Evolutionary conservation across 371 early-diverging fungal species (phyloP), one percentile per base, ranked within the genome.

Genomic region (Chytridiales sp.): DNA sequence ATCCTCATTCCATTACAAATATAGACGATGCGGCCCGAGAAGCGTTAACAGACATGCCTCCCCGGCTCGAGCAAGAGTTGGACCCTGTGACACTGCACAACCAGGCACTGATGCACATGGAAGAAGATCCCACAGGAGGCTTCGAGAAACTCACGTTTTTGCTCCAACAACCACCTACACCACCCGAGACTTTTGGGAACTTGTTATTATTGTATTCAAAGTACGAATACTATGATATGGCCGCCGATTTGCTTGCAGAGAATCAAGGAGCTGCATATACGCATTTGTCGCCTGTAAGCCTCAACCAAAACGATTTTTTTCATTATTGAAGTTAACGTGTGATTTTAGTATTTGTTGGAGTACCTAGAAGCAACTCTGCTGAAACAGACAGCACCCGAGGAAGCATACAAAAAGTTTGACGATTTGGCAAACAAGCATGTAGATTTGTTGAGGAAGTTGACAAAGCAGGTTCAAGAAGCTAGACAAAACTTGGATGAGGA

Each of bases 21-120:
- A 31, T 34, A 80, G 79, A 58, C 41, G 79, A 79, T 11, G 79
- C 76, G 11, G 79, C 82, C 17, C 47, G 71, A 27, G 81, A 82
- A 73, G 77, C 80, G 3, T 57, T 82, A 11, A 70, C 69, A 6
- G 80, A 80, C 60, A 80, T 82, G 80, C 82, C 82, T 13, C 79
- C 82, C 11, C 73, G 82, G 9, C 63, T 61, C 26, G 82, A 82
- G 56, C 67, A 69, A 19, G 82, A 82, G 50, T 67, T 82, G 11
- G 82, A 82, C 49, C 80, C 76, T 13, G 78, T 82, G 9, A 82
- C 81, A 0, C 66, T 82, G 32, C 81, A 80, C 64, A 82, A 82
- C 67, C 75, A 72, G 36, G 82, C 81, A 2, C 56, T 82, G 29
- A 74, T 76, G 68, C 67, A 77, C 62, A 79, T 80, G 79, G 82